A percentile compares a stretch with the other conserved stretches of the same genome.
phyloP scores from a whole-genome alignment of 2,329 filamentous ascomycete species.

The Diaporthe sp. region DNA sequence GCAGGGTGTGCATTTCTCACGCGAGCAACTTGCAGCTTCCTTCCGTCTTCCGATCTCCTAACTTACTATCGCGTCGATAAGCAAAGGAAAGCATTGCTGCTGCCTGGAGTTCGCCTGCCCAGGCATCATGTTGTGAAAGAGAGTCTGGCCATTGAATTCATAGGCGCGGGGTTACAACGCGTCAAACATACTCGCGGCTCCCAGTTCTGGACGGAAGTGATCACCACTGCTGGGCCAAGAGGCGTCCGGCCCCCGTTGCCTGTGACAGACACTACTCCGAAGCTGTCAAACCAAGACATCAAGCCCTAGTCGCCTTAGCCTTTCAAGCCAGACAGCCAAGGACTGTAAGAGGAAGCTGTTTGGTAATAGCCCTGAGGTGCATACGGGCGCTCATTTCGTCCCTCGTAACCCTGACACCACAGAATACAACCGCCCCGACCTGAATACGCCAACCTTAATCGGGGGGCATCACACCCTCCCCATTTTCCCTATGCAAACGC shows the following conservation, averaged over 20 bases:
- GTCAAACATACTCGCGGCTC: background rate
- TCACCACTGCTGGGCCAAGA: constrained; percentile 3
- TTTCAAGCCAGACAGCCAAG: constrained; percentile 5
- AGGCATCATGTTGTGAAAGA: background rate
- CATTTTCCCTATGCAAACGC: background rate
- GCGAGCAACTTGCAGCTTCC: background rate
- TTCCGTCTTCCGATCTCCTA: background rate
- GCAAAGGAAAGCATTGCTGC: background rate
- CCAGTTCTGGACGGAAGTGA: background rate
- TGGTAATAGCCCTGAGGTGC: background rate
- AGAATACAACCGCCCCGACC: background rate
- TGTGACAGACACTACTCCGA: background rate
- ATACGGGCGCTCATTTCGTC: background rate
- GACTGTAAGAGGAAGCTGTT: constrained; percentile 14
- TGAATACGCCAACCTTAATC: background rate
- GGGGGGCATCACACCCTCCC: background rate
- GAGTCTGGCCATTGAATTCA: background rate
- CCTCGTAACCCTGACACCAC: background rate
- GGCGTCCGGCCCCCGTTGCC: background rate
- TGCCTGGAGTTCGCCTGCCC: background rate
- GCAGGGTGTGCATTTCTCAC: background rate
- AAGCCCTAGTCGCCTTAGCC: background rate
- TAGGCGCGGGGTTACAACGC: background rate
- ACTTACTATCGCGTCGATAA: background rate
- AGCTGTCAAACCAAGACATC: background rate